A percentile compares a stretch with the other conserved stretches of the same genome.
Evolutionary conservation across 139 green algal species (phyloP).

Genomic region (Micractinium sp.): DNA sequence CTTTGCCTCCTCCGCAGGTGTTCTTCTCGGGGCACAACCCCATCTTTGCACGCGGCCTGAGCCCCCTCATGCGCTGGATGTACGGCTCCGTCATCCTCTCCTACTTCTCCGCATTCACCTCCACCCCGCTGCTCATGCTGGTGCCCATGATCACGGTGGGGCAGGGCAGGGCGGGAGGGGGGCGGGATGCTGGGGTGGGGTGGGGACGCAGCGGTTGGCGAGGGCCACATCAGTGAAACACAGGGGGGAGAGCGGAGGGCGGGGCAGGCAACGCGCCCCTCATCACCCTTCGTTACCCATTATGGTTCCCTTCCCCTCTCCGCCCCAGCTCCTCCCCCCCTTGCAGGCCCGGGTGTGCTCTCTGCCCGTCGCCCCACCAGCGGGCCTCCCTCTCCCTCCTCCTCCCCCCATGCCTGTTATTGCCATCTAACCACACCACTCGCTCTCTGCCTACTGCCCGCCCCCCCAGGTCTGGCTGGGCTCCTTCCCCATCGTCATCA

Average conservation of each 20-base stretch:
- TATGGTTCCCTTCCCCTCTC: too few species aligned
- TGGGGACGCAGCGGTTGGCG: too few species aligned
- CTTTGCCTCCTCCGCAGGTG: conserved; percentile 36
- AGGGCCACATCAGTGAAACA: too few species aligned
- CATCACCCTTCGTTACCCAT: too few species aligned
- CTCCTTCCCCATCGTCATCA: conserved; percentile 73
- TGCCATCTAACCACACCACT: too few species aligned
- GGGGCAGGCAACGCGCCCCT: too few species aligned
- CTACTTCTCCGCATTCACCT: conserved; percentile 63
- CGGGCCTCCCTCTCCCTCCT: neutral
- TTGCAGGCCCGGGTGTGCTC: too few species aligned
- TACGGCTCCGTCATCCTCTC: conserved; percentile 50
- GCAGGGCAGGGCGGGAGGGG: too few species aligned
- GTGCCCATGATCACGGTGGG: conserved; percentile 63
- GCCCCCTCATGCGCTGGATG: conserved; percentile 50
- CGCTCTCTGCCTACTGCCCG: neutral
- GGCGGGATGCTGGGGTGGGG: neutral
- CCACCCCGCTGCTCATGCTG: conserved; percentile 59
- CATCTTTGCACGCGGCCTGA: conserved; percentile 47
- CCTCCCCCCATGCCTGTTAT: too few species aligned
- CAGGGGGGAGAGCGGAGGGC: too few species aligned
- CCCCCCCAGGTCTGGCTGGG: conserved; percentile 54
- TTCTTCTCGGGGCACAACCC: conserved; percentile 62
- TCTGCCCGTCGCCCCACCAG: too few species aligned
- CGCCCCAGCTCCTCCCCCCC: too few species aligned